Evolutionary conservation across 805 yeast species (phyloP).

Genomic region (Spathaspora arborariae): DNA sequence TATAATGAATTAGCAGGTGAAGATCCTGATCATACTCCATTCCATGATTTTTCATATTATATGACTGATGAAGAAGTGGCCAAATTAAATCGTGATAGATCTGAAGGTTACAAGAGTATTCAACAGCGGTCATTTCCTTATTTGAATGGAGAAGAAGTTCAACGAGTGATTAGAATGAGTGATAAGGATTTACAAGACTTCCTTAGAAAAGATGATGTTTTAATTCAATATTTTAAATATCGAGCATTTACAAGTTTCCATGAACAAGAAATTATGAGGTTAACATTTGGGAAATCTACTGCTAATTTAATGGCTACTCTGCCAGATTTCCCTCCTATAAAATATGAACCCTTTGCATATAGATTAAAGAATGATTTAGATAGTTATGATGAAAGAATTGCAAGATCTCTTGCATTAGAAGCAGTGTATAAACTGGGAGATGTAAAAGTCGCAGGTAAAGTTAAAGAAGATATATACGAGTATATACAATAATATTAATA

Average conservation of each 20-base stretch:
- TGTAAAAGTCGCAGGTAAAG: neutral
- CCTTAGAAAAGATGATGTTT: slow-evolving; percentile 23
- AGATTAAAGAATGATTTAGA: slow-evolving; percentile 17
- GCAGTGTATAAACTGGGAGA: slow-evolving; percentile 9
- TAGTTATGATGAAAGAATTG: slow-evolving; percentile 26
- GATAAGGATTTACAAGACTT: slow-evolving; percentile 19
- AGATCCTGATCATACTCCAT: slow-evolving; percentile 6
- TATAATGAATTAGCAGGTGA: slow-evolving; percentile 3
- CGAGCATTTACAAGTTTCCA: slow-evolving; percentile 25
- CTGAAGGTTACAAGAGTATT: neutral
- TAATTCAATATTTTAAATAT: slow-evolving; percentile 20
- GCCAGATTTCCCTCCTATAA: slow-evolving; percentile 29
- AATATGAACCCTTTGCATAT: slow-evolving; percentile 26
- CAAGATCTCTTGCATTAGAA: slow-evolving; percentile 15
- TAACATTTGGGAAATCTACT: slow-evolving; percentile 15
- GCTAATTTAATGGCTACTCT: slow-evolving; percentile 11
- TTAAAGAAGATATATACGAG: neutral
- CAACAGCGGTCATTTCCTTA: neutral
- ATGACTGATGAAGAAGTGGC: slow-evolving; percentile 11
- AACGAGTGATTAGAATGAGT: slow-evolving; percentile 8
- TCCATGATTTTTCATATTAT: slow-evolving; percentile 8
- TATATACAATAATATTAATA: neutral
- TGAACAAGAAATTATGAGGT: slow-evolving; percentile 22
- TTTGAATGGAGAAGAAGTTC: slow-evolving; percentile 9
- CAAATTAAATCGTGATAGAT: slow-evolving; percentile 8